A percentile compares a stretch with the other conserved stretches of the same genome.
phyloP scores from a whole-genome alignment of 208 protist species.

The Leishmania tropica region DNA sequence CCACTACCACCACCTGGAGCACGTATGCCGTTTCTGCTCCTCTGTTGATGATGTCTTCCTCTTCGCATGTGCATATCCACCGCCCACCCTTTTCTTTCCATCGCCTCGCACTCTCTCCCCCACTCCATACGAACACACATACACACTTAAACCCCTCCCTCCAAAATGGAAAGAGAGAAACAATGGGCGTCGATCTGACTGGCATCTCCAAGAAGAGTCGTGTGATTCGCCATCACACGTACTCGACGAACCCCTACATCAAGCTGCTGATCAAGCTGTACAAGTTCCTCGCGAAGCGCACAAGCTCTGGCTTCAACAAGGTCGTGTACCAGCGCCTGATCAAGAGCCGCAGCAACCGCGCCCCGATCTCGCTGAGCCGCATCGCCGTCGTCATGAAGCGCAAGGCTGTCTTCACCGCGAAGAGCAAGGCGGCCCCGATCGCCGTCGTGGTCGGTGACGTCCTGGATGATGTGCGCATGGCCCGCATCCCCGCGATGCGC shows the following conservation, averaged over 20 bases:
- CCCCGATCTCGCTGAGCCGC: slow-evolving; percentile 96
- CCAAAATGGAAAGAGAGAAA: slow-evolving; percentile 3
- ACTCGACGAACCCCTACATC: slow-evolving; percentile 98
- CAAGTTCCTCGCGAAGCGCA: slow-evolving; percentile 98
- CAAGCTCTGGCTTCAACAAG: slow-evolving; percentile 98
- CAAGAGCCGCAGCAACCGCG: slow-evolving; percentile 96
- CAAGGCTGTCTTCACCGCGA: slow-evolving; percentile 79
- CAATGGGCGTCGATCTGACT: slow-evolving; percentile 89
- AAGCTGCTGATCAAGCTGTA: slow-evolving; percentile 99
- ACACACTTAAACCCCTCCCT: background rate
- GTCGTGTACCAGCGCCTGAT: slow-evolving; percentile 96
- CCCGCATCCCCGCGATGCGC: slow-evolving; percentile 94
- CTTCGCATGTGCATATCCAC: background rate
- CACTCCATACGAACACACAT: background rate
- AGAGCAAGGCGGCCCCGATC: slow-evolving; percentile 91
- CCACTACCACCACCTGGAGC: background rate
- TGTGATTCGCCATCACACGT: slow-evolving; percentile 93
- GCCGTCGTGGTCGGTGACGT: slow-evolving; percentile 99
- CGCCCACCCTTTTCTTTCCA: background rate
- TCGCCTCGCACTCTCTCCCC: background rate
- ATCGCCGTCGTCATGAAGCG: slow-evolving; percentile 95
- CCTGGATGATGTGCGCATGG: slow-evolving; percentile 98
- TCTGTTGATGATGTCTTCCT: background rate
- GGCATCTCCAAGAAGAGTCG: slow-evolving; percentile 92
- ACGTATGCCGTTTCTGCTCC: background rate